Evolutionary conservation across 345 rosid species (phyloP), one percentile per base, ranked within the genome.

Genomic region (Linum trigynum): DNA sequence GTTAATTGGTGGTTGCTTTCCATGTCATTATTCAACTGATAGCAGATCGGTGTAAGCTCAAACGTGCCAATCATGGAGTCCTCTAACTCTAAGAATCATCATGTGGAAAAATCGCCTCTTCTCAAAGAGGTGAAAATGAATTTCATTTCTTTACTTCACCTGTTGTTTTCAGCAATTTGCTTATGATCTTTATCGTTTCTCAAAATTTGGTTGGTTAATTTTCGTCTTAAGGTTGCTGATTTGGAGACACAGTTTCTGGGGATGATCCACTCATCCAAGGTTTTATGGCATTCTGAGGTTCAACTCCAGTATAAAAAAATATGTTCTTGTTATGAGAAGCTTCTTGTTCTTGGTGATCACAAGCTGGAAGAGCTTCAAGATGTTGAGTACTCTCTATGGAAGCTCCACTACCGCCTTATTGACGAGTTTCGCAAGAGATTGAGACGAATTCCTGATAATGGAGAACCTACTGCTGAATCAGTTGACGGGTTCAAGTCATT

Each of bases 381-480:
- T 67, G 78, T 83, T 23, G 97, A 92, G 77, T 92, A 80, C 73
- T 88, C 83, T 53, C 68, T 92, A 59, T 92, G 97, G 98, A 92
- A 86, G 83, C 84, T 90, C 45, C 97, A 90, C 56, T 86, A 88
- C 57, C 84, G 69, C 63, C 92, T 86, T 64, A 92, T 92, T 5
- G 96, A 80, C 66, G 98, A 92, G 74, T 92, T 88, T 72, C 98
- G 98, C 63, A 88, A 84, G 56, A 79, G 81, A 57, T 72, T 77
- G 3, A 85, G 84, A 77, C 72, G 59, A 73, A 73, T 55, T 74
- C 66, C 87, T 42, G 74, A 64, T 66, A 65, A 64, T 43, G 68
- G 70, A 63, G 80, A 71, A 45, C 32, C 32, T 23, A 61, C 66
- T 64, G 14, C 60, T 32, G 42, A 36, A 40, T 36, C 59, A 7